Percentiles rank a stretch among this genome's conserved stretches.
phyloP scores from a whole-genome alignment of 2,329 filamentous ascomycete species.

The Alternaria longipes region DNA sequence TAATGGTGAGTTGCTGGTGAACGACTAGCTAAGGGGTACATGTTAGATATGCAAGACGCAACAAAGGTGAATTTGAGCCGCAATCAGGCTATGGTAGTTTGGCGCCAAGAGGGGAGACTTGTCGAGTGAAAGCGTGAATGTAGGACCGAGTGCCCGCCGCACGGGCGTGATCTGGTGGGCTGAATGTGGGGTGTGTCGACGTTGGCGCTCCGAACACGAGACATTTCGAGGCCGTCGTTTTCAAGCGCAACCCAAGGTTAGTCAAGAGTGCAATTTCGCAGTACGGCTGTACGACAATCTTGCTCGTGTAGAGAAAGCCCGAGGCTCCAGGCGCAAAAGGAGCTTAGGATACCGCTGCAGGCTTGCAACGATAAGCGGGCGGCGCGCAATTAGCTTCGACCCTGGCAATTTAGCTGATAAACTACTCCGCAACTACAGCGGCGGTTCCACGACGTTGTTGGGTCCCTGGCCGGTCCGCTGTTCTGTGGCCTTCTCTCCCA shows the following conservation, averaged over 20 bases:
- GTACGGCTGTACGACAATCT: background rate
- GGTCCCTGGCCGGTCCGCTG: conserved; percentile 5
- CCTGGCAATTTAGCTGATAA: conserved; percentile 16
- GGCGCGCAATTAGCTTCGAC: conserved; percentile 20
- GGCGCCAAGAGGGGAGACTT: background rate
- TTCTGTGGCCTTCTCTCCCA: conserved; percentile 4
- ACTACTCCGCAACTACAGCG: conserved; percentile 21
- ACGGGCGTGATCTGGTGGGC: conserved; percentile 11
- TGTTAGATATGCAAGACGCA: background rate
- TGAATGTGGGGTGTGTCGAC: conserved; percentile 16
- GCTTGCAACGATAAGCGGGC: conserved; percentile 7
- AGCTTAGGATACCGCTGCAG: conserved; percentile 10
- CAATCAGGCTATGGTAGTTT: background rate
- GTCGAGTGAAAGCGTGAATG: conserved; percentile 4
- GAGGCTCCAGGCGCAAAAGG: background rate
- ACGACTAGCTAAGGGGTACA: background rate
- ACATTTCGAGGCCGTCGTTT: conserved; percentile 1
- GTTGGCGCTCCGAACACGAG: conserved; percentile 19
- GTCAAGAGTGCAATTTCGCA: conserved; percentile 11
- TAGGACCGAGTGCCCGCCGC: conserved; percentile 6
- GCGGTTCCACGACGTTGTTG: conserved; percentile 14
- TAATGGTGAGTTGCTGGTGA: background rate
- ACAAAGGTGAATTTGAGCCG: background rate
- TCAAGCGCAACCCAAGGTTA: background rate
- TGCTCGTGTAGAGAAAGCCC: conserved; percentile 1